Evolutionary conservation across 2,329 filamentous ascomycete species (phyloP).

Genomic region (Aspergillus brunneoviolaceus): DNA sequence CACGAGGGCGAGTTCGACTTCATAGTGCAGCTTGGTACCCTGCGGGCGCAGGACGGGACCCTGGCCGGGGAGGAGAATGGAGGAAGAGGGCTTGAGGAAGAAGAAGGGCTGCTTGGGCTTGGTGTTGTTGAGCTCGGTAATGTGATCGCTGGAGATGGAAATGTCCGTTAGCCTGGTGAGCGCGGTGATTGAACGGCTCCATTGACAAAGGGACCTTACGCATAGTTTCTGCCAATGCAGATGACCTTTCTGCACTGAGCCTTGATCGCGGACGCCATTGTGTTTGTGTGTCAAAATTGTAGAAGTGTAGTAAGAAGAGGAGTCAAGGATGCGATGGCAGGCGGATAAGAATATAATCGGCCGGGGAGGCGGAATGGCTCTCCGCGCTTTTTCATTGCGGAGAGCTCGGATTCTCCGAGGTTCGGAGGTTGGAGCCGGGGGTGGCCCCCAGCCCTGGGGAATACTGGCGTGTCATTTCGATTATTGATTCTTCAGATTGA

Average conservation of each 20-base stretch:
- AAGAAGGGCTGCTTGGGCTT: slow-evolving; percentile 96
- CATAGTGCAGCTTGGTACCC: slow-evolving; percentile 86
- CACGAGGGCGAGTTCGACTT: slow-evolving; percentile 88
- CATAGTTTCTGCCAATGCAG: slow-evolving; percentile 95
- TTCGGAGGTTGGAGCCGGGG: slow-evolving; percentile 15
- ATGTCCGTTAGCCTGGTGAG: slow-evolving; percentile 4
- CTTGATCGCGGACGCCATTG: slow-evolving; percentile 47
- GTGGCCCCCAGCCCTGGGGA: not conserved
- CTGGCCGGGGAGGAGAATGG: slow-evolving; percentile 74
- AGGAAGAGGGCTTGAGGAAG: slow-evolving; percentile 92
- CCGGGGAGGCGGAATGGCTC: slow-evolving; percentile 12
- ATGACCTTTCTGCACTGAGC: slow-evolving; percentile 70
- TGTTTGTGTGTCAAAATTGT: slow-evolving; percentile 2
- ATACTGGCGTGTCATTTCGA: not conserved
- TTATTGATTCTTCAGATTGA: no score
- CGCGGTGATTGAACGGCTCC: not conserved
- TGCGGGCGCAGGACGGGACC: slow-evolving; percentile 79
- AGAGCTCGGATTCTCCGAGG: slow-evolving; percentile 26
- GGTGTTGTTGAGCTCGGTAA: slow-evolving; percentile 83
- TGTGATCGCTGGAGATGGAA: slow-evolving; percentile 69
- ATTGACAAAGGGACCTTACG: slow-evolving; percentile 56
- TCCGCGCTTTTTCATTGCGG: slow-evolving; percentile 26
- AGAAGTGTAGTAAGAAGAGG: not conserved
- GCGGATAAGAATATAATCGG: slow-evolving; percentile 8
- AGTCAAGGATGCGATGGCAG: not conserved